These are phyloP conservation scores for Pythium aphanidermatum DNA, from an alignment of 352 stramenopile species.

Conservation along the genomic window DNA sequence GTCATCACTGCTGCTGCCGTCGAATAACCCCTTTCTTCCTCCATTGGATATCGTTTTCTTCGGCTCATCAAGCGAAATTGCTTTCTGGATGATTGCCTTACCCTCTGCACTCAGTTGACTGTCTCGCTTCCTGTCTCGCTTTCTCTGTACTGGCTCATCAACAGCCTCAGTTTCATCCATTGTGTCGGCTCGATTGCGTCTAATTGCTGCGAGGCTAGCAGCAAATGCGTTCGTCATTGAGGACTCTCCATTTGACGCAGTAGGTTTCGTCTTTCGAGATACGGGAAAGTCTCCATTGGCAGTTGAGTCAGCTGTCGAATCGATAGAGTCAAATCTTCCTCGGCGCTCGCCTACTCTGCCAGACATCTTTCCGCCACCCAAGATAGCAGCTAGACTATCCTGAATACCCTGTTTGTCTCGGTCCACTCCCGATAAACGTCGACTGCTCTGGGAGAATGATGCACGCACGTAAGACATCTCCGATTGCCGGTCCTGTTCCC, in stretches of 20 bases:
- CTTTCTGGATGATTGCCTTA: constrained; percentile 69
- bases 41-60: constrained; percentile 22
- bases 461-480: constrained; percentile 25
- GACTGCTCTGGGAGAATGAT: constrained; percentile 41
- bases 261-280: not conserved
- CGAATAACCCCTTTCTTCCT: constrained; percentile 66
- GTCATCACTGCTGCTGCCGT: constrained; percentile 66
- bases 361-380: constrained; percentile 33
- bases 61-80: constrained; percentile 31
- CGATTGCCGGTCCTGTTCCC: constrained; percentile 24
- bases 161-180: constrained; percentile 35
- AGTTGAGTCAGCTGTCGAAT: constrained; percentile 23
- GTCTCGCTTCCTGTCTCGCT: constrained; percentile 53
- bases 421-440: constrained; percentile 31
- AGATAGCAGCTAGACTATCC: constrained; percentile 57
- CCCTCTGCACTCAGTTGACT: constrained; percentile 71
- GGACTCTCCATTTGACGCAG: constrained; percentile 1
- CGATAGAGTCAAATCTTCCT: constrained; percentile 46
- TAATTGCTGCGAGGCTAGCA: constrained; percentile 66
- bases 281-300: constrained; percentile 7
- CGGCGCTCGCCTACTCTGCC: constrained; percentile 14
- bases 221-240: constrained; percentile 63
- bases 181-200: constrained; percentile 56
- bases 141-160: constrained; percentile 9
- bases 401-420: constrained; percentile 39